These are phyloP conservation scores for Phytophthora pisi DNA, from an alignment of 352 stramenopile species.

Conservation along the genomic window DNA sequence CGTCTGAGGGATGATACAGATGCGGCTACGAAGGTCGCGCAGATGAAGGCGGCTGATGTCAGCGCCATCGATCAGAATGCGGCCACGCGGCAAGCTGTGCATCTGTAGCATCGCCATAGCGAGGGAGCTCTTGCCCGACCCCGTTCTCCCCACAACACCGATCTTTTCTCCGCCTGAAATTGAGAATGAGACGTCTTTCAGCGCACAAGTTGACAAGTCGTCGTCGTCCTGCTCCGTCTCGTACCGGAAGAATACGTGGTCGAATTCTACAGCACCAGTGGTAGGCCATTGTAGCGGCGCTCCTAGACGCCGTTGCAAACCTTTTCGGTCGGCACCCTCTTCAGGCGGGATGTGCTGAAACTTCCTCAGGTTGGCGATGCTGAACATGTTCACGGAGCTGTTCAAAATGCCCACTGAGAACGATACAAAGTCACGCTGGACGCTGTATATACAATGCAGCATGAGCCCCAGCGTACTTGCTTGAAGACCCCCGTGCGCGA, in stretches of 20 bases:
- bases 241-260: slow-evolving; percentile 87
- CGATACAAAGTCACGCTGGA: slow-evolving; percentile 42
- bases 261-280: slow-evolving; percentile 74
- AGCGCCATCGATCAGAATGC: slow-evolving; percentile 90
- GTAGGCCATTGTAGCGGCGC: slow-evolving; percentile 60
- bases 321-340: slow-evolving; percentile 20
- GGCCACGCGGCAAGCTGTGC: slow-evolving; percentile 44
- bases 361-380: slow-evolving; percentile 44
- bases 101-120: slow-evolving; percentile 67
- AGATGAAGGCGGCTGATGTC: slow-evolving; percentile 66
- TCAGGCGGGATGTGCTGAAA: slow-evolving; percentile 68
- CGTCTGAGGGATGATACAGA: slow-evolving; percentile 86
- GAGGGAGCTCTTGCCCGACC: slow-evolving; percentile 62
- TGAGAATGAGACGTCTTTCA: slow-evolving; percentile 57
- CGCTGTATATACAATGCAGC: slow-evolving; percentile 41
- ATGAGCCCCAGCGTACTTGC: slow-evolving; percentile 39
- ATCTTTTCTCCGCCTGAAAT: slow-evolving; percentile 56
- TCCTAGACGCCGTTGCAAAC: slow-evolving; percentile 5
- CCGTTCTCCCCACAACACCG: slow-evolving; percentile 62
- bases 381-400: slow-evolving; percentile 43
- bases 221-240: slow-evolving; percentile 39
- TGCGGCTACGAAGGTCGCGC: slow-evolving; percentile 47
- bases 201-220: slow-evolving; percentile 39
- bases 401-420: slow-evolving; percentile 44
- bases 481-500: slow-evolving; percentile 30